phyloP scores from a whole-genome alignment of 768 basidiomycete species.

The Tylopilus subfusipes region DNA sequence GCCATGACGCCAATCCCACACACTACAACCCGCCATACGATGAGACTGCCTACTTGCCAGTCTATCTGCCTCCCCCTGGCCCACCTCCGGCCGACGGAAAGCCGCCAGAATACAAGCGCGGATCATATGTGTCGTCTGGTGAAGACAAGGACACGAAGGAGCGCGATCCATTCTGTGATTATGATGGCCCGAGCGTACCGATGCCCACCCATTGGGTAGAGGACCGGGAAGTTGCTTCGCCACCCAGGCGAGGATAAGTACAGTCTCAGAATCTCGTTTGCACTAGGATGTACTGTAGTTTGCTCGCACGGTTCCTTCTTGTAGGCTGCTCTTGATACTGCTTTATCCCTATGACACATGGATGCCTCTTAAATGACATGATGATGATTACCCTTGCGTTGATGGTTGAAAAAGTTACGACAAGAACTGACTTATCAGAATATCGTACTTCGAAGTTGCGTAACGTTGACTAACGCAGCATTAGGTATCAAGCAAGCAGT shows the following conservation, averaged over 20 bases:
- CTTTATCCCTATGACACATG: not conserved
- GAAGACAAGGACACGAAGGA: constrained; percentile 34
- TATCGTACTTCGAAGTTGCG: too few species aligned
- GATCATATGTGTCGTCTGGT: constrained; percentile 27
- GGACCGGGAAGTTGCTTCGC: constrained; percentile 41
- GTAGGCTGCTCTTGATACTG: not conserved
- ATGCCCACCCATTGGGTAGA: constrained; percentile 35
- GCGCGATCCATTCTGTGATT: constrained; percentile 58
- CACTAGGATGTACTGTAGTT: not conserved
- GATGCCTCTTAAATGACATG: not conserved
- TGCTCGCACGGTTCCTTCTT: not conserved
- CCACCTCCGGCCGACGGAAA: constrained; percentile 46
- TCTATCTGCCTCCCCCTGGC: constrained; percentile 49
- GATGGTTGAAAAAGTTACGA: too few species aligned
- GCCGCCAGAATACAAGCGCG: constrained; percentile 48
- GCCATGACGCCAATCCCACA: constrained; percentile 39
- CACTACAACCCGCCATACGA: constrained; percentile 63
- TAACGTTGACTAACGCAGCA: not conserved
- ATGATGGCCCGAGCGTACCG: constrained; percentile 35
- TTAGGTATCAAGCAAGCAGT: not conserved
- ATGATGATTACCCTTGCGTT: not conserved
- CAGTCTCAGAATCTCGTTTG: not conserved
- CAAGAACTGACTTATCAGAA: too few species aligned
- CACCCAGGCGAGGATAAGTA: not conserved
- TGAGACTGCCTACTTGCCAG: constrained; percentile 26